phyloP scores from a whole-genome alignment of 805 yeast genomes.

The Ogataea pini region DNA sequence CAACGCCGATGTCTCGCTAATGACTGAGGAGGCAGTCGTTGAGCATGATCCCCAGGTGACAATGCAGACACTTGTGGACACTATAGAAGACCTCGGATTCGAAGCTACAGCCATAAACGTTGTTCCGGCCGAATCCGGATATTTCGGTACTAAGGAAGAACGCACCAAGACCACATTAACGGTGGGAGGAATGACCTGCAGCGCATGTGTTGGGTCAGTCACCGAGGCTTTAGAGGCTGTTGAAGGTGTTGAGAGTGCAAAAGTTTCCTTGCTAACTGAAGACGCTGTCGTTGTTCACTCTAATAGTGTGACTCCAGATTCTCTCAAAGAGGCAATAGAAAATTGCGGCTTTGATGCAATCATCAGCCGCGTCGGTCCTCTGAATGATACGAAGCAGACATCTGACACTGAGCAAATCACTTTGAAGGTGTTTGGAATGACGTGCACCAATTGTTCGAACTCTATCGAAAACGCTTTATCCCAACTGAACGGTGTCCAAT shows the following conservation, averaged over 20 bases:
- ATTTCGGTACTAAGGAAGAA: conserved; percentile 4
- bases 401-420: conserved; percentile 17
- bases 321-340: conserved; percentile 53
- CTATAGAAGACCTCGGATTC: conserved; percentile 78
- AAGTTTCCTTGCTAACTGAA: conserved; percentile 74
- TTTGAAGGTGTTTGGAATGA: conserved; percentile 58
- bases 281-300: conserved; percentile 58
- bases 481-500: conserved; percentile 46
- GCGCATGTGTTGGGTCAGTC: conserved; percentile 71
- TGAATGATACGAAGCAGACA: conserved; percentile 7
- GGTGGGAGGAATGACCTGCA: conserved; percentile 82
- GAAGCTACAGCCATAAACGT: conserved; percentile 34
- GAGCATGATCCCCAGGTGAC: conserved; percentile 42
- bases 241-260: conserved; percentile 52
- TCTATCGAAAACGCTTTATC: conserved; percentile 50
- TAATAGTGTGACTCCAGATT: conserved; percentile 32
- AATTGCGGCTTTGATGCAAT: conserved; percentile 54
- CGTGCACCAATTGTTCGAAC: conserved; percentile 55
- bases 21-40: conserved; percentile 73
- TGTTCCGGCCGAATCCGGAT: conserved; percentile 7
- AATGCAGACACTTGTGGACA: conserved; percentile 41
- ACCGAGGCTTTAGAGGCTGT: conserved; percentile 50
- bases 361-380: conserved; percentile 36
- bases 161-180: conserved; percentile 16
- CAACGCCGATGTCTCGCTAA: conserved; percentile 61